A percentile compares a stretch with the other conserved stretches of the same genome.
These are phyloP conservation scores for Rhodotorula sp. DNA, from an alignment of 1,284 basidiomycete genomes.

Conservation along the genomic window DNA sequence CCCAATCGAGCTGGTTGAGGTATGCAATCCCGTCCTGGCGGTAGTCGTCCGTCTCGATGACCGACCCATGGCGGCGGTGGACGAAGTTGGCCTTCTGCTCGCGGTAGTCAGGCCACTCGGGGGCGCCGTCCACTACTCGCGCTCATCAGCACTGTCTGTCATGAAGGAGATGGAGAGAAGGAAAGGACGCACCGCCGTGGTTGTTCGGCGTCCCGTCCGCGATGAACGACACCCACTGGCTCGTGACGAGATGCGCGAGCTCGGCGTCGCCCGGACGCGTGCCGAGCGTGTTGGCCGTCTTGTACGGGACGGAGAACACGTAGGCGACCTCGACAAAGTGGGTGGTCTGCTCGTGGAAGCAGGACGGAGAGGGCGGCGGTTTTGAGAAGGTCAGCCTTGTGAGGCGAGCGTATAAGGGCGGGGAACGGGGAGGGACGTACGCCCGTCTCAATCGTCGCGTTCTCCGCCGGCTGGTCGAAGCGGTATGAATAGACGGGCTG, in stretches of 20 bases:
- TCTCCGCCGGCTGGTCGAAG: constrained; percentile 43
- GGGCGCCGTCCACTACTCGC: constrained; percentile 9
- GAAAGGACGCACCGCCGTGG: constrained; percentile 6
- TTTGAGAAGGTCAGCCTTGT: background rate
- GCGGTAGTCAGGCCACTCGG: constrained; percentile 42
- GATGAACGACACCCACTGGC: constrained; percentile 45
- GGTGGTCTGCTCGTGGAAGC: background rate
- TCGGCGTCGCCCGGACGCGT: constrained; percentile 32
- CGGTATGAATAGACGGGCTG: constrained; percentile 40
- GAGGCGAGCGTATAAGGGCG: background rate
- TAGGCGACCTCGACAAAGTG: constrained; percentile 43
- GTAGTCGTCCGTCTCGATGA: constrained; percentile 26
- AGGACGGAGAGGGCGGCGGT: background rate
- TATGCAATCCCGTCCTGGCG: constrained; percentile 30
- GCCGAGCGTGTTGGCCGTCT: constrained; percentile 43
- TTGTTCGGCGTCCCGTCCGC: constrained; percentile 43
- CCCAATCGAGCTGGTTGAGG: constrained; percentile 22
- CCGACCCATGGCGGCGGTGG: constrained; percentile 13
- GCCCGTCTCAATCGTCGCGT: constrained; percentile 36
- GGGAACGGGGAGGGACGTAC: background rate
- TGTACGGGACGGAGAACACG: constrained; percentile 43
- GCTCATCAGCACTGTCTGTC: background rate
- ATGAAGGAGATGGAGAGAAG: background rate
- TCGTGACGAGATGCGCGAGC: constrained; percentile 43
- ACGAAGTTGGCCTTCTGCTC: constrained; percentile 12